These are phyloP conservation scores for Citrus mangshanensis DNA, from an alignment of 345 rosid species.

Conservation along the genomic window DNA sequence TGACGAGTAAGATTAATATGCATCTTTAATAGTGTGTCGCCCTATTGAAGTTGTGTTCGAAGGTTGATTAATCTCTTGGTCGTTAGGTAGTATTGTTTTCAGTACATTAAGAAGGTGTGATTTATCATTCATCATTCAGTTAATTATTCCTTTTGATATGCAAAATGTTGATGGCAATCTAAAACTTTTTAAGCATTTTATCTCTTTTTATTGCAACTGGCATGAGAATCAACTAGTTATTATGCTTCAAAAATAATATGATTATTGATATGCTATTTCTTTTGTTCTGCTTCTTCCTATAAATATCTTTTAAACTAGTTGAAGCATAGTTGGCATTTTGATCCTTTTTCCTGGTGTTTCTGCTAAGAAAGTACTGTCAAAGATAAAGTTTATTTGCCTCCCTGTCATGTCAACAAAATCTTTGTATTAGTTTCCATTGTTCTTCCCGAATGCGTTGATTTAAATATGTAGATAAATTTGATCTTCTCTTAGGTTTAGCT, in stretches of 20 bases:
- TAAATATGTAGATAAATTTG: not conserved
- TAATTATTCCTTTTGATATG: not conserved
- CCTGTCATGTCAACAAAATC: not conserved
- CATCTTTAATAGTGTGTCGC: not conserved
- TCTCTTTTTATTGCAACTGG: not conserved
- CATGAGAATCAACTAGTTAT: not conserved
- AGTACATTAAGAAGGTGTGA: not conserved
- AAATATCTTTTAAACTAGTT: not conserved
- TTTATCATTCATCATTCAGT: not conserved
- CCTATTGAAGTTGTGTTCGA: not conserved
- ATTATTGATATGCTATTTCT: not conserved
- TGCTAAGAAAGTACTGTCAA: not conserved
- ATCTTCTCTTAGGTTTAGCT: not conserved
- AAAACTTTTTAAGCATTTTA: no score
- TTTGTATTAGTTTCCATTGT: not conserved
- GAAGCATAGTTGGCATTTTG: not conserved
- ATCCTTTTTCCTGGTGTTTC: not conserved
- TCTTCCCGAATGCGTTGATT: not conserved
- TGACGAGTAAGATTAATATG: not conserved
- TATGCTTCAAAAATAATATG: not conserved
- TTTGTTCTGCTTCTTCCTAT: not conserved
- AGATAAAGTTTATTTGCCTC: not conserved
- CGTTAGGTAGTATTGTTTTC: not conserved
- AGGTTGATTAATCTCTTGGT: not conserved
- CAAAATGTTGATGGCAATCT: not conserved